Conservation (phyloP, 495 filamentous ascomycete species). For the Penicillium robsamsonii region DNA sequence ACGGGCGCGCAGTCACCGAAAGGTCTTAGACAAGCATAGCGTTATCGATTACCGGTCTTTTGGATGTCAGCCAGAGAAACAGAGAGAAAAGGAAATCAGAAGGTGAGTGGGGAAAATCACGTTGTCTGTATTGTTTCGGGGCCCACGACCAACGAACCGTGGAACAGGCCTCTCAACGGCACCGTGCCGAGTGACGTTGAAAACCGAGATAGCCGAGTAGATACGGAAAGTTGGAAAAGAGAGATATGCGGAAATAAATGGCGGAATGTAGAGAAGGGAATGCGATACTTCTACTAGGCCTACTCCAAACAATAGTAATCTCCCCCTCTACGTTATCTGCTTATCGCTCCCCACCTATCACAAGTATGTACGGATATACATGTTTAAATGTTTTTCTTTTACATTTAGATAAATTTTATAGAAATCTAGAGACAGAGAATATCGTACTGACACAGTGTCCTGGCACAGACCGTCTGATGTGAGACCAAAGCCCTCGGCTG, state of each 20-base stretch:
- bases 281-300: constrained; percentile 19
- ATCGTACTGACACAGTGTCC: neutral
- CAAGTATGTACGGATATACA: neutral
- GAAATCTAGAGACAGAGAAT: neutral
- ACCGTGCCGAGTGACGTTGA: constrained; percentile 17
- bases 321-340: constrained; percentile 7
- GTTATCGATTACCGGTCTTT: neutral
- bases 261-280: constrained; percentile 14
- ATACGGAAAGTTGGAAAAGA: constrained; percentile 7
- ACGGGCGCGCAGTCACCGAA: constrained; percentile 3
- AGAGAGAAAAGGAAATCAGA: neutral
- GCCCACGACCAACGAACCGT: constrained; percentile 25
- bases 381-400: neutral
- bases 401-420: too few species aligned
- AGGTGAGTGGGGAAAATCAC: constrained; percentile 6
- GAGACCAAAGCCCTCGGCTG: constrained; percentile 10
- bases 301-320: constrained; percentile 5
- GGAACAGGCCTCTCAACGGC: constrained; percentile 20
- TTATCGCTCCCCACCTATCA: constrained; percentile 6
- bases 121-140: constrained; percentile 17
- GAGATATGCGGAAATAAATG: constrained; percentile 8
- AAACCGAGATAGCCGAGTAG: constrained; percentile 1
- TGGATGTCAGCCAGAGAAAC: neutral
- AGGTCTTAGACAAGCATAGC: constrained; percentile 15
- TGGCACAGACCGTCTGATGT: constrained; percentile 13